Conservation (phyloP, 805 yeast genomes). For the Zygotorulaspora danielsina region DNA sequence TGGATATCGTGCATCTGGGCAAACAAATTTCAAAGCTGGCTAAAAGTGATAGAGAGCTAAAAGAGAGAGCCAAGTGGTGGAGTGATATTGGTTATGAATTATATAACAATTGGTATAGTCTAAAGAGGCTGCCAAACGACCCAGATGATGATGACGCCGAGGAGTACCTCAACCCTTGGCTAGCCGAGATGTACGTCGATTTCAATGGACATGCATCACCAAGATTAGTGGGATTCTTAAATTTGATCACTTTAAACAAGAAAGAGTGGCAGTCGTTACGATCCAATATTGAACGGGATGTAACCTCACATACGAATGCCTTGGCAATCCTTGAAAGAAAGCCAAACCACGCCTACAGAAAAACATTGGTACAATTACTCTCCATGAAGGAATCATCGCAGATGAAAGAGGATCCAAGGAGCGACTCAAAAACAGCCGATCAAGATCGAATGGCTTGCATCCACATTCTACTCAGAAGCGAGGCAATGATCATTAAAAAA, state of each 20-base stretch:
- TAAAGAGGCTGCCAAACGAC: constrained; percentile 13
- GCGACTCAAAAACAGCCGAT: neutral
- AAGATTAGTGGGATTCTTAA: constrained; percentile 43
- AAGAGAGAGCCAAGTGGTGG: constrained; percentile 28
- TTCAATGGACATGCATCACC: constrained; percentile 44
- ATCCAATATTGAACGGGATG: constrained; percentile 4
- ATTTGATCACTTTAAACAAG: constrained; percentile 33
- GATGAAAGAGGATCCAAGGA: neutral
- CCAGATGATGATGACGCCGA: constrained; percentile 16
- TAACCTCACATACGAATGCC: constrained; percentile 1
- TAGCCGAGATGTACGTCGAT: constrained; percentile 39
- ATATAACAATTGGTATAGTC: constrained; percentile 18
- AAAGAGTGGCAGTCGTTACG: constrained; percentile 21
- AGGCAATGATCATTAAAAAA: constrained; percentile 4
- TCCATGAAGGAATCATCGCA: neutral
- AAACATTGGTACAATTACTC: constrained; percentile 2
- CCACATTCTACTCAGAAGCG: constrained; percentile 9
- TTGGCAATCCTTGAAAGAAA: constrained; percentile 4
- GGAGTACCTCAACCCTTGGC: constrained; percentile 39
- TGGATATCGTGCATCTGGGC: constrained; percentile 58
- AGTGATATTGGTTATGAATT: constrained; percentile 15
- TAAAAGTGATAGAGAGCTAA: constrained; percentile 12
- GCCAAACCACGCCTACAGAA: constrained; percentile 1
- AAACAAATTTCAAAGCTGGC: constrained; percentile 20
- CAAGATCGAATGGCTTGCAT: constrained; percentile 2